Base-by-base conservation (phyloP, 176 grass and related monocot genomes). In the Oryza officinalis region DNA sequence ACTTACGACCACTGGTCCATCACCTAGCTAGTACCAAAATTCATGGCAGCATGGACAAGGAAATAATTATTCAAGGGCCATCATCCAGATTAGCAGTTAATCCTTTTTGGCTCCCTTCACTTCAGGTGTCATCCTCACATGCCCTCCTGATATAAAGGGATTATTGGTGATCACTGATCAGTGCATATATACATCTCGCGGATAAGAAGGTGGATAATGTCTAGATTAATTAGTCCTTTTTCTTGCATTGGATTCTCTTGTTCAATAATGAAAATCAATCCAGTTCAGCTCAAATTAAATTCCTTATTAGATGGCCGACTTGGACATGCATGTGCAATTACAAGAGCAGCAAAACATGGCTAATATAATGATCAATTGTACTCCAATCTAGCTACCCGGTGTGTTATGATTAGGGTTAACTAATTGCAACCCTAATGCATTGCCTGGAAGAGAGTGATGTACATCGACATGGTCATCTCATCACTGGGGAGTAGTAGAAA, bases 1-100 rank as follows among this genome's bases (percentile, higher is more conserved):
- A 64, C 18, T 12, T 47, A 30, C 5, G 61, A 38, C n/a, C 63
- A 65, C 35, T 74, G 71, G 71, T 47, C 71, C 81, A 67, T n/a
- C 61, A 20, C 1, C 57, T 47, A 60, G 3, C 60, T 20, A 54
- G 46, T 7, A 67, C 9, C 41, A 38, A 75, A 67, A 83, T 75
- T 37, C 40, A 67, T 35, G 11, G 12, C 68, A 63, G 18, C 69
- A 82, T 64, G 25, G 25, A 41, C 52, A 74, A 38, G 66, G 11
- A 59, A 74, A 75, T 50, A 35, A 67, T 37, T 74, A 66, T 37
- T 74, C 45, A 52, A 15, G 27, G 72, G 71, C 17, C 10, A n/a
- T 23, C 69, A 47, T 63, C 69, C 22, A 46, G 60, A 6, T 63
- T 74, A 23, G 61, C 9, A 17, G 14, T 32, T 17, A 31, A 47